Evolutionary conservation across 345 rosid species (phyloP).

Genomic region (Euphorbia peplus): DNA sequence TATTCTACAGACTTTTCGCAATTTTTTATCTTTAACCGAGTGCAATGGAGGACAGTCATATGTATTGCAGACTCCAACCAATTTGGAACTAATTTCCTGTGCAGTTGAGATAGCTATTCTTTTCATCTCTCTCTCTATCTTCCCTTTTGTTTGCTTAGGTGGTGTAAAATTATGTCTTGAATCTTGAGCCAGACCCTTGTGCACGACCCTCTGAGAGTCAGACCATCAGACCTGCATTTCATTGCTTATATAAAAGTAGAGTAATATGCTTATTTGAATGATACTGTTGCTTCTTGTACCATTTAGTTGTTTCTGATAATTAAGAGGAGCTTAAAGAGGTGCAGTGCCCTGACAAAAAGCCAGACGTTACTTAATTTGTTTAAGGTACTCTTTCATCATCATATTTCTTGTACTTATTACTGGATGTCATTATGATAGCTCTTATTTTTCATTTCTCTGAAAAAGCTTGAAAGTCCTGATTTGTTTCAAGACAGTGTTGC

Average conservation of each 20-base stretch:
- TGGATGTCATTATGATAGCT: background rate
- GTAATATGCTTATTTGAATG: background rate
- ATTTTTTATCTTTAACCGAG: background rate
- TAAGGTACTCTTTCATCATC: constrained; percentile 50
- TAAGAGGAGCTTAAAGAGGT: constrained; percentile 96
- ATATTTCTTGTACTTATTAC: background rate
- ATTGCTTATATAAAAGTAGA: background rate
- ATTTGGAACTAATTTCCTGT: background rate
- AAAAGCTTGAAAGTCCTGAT: background rate
- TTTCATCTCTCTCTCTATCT: background rate
- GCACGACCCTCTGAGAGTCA: background rate
- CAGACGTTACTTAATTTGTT: constrained; percentile 83
- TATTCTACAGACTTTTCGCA: background rate
- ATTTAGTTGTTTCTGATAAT: constrained; percentile 80
- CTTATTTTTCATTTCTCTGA: background rate
- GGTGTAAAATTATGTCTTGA: background rate
- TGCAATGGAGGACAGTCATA: background rate
- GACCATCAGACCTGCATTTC: background rate
- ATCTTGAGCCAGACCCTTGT: background rate
- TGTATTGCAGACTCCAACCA: background rate
- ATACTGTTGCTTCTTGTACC: constrained; percentile 14
- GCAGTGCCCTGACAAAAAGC: constrained; percentile 82
- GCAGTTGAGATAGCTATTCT: background rate
- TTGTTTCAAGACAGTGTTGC: constrained; percentile 2
- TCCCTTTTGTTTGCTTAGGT: background rate